phyloP scores from a whole-genome alignment of 2,329 filamentous ascomycete species.

The Fusarium tricinctum region DNA sequence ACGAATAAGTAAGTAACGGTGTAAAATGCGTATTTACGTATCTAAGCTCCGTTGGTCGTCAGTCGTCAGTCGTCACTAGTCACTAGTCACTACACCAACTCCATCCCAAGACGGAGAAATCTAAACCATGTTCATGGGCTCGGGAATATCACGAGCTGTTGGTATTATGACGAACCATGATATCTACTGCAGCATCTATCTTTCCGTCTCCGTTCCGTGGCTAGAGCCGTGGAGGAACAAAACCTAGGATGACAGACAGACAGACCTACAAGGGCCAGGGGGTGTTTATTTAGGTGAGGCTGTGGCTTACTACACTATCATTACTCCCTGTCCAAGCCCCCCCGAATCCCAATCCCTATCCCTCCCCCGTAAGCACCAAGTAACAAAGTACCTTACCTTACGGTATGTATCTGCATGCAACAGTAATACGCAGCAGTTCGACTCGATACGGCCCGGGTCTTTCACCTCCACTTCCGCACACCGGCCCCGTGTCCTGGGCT shows the following conservation, averaged over 20 bases:
- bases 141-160: too few relatives aligned
- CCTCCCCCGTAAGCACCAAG: conserved; percentile 33
- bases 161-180: too few relatives aligned
- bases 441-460: conserved; percentile 35
- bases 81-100: not conserved
- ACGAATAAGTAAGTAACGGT: conserved; percentile 7
- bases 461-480: conserved; percentile 33
- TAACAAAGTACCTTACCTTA: not conserved
- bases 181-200: not conserved
- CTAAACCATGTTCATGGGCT: not conserved
- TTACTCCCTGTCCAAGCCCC: too few relatives aligned
- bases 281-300: conserved; percentile 33
- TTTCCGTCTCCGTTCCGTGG: conserved; percentile 22
- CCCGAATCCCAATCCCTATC: too few relatives aligned
- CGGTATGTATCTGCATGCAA: too few relatives aligned
- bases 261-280: not conserved
- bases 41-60: conserved; percentile 19
- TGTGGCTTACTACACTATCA: conserved; percentile 41
- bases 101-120: too few relatives aligned
- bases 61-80: too few relatives aligned
- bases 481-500: conserved; percentile 11
- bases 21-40: conserved; percentile 27
- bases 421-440: conserved; percentile 25
- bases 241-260: not conserved
- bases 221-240: conserved; percentile 16